A percentile compares a stretch with the other conserved stretches of the same genome.
Conservation (phyloP, 2,329 filamentous ascomycete species). For the Fonsecaea pedrosoi region DNA sequence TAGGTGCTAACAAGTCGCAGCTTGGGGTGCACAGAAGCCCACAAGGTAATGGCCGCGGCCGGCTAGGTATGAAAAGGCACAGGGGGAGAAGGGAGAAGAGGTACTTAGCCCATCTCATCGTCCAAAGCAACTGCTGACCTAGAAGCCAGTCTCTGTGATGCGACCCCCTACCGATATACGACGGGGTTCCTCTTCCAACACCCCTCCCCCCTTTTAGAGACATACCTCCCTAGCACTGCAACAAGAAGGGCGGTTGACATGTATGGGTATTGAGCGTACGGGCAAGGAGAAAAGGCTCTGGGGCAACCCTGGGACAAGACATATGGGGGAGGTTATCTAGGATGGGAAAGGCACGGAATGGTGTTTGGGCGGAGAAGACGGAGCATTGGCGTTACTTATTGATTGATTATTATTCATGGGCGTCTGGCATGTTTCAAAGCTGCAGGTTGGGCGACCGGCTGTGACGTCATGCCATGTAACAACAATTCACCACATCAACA, state of each 20-base stretch:
- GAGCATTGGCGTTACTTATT: background rate
- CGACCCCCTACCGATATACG: background rate
- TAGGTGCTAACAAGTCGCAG: background rate
- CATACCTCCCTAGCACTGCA: background rate
- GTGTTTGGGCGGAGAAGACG: background rate
- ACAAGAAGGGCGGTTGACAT: background rate
- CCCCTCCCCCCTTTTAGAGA: background rate
- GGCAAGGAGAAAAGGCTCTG: background rate
- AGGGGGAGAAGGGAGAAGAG: background rate
- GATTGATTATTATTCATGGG: background rate
- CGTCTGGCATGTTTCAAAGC: background rate
- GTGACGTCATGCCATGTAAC: background rate
- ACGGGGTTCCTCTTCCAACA: background rate
- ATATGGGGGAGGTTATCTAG: background rate
- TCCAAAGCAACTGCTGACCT: background rate
- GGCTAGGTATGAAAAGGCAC: background rate
- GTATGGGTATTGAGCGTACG: background rate
- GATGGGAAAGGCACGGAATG: background rate
- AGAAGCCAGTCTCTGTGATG: background rate
- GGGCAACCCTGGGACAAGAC: background rate
- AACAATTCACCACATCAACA: background rate
- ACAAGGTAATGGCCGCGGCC: background rate
- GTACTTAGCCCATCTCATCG: background rate
- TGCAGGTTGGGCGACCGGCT: background rate
- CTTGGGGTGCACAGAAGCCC: background rate